Evolutionary conservation across 192 early-diverging fungal genomes (phyloP), one percentile per base, ranked within the genome.

Genomic region (Coemansia sp.): DNA sequence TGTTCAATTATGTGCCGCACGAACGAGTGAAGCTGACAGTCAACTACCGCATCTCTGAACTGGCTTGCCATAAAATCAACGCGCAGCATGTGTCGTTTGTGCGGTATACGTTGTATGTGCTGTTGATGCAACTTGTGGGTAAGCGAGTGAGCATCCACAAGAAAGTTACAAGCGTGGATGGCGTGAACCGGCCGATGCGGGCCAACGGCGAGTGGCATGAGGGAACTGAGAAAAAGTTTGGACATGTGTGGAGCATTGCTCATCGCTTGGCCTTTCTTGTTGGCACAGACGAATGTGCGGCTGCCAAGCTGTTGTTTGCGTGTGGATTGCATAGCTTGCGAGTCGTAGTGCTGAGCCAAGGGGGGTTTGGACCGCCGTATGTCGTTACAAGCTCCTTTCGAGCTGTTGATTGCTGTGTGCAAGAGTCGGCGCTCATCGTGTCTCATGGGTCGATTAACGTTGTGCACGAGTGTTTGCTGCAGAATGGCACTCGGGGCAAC

Each of bases 261-360:
- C 24, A 21, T 2, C 23, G 25, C 0, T 1, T 55, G 14, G 53
- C 31, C 7, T 18, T n/a, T 15, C 11, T 15, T 7, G 23, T 67
- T 14, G 64, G 68, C 4, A 64, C 68, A 0, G 68, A 76, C 26
- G 61, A 70, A 15, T 76, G 74, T 44, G 62, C 74, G 12, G 56
- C 60, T 3, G 60, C 68, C 0, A 56, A 61, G 6, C 50, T 70
- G 31, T 60, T 76, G 4, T 70, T 60, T 21, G 28, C 64, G 11
- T 54, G 59, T 11, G 40, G 60, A 0, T 46, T 76, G 51, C 74
- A 70, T 25, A 70, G 74, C 52, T 34, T 66, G n/a, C 64, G 68
- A 4, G 49, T 54, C 3, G 54, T 76, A 44, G 20, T 66, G 12
- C 18, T 76, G 34, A 60, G 64, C 40, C 17, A 52, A 5, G 50